These are phyloP conservation scores for Phoma sp. DNA, from an alignment of 2,329 filamentous ascomycete species.

Conservation along the genomic window DNA sequence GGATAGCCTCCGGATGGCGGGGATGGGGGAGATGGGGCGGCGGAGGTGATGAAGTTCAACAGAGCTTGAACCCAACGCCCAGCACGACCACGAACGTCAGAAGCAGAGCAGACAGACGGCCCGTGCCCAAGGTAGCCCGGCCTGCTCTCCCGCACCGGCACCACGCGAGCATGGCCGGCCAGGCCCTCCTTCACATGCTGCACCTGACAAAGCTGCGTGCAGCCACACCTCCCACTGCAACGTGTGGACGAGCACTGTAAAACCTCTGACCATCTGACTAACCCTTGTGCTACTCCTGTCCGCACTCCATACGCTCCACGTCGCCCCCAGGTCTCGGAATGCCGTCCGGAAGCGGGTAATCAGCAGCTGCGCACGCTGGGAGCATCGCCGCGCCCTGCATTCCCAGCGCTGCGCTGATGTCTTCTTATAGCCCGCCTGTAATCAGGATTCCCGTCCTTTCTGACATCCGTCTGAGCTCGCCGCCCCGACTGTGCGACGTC, in stretches of 20 bases:
- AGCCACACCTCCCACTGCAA: slow-evolving; percentile 1
- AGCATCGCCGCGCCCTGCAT: slow-evolving; percentile 6
- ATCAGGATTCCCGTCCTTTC: slow-evolving; percentile 5
- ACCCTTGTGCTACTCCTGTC: slow-evolving; percentile 6
- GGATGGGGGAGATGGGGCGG: slow-evolving; percentile 25
- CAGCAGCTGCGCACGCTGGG: slow-evolving; percentile 10
- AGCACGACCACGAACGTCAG: slow-evolving; percentile 2
- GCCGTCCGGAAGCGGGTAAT: slow-evolving; percentile 9
- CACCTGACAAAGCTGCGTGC: background rate
- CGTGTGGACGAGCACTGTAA: background rate
- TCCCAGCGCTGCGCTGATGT: background rate
- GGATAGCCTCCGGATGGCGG: slow-evolving; percentile 49
- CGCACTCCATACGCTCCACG: slow-evolving; percentile 15
- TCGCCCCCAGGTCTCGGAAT: slow-evolving; percentile 17
- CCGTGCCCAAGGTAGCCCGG: background rate
- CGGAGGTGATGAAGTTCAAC: slow-evolving; percentile 16
- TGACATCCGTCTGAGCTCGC: slow-evolving; percentile 17
- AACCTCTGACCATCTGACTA: slow-evolving; percentile 4
- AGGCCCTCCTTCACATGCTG: slow-evolving; percentile 9
- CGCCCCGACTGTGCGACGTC: slow-evolving; percentile 30
- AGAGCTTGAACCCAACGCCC: slow-evolving; percentile 11
- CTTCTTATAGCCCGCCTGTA: slow-evolving; percentile 8
- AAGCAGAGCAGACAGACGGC: too few relatives aligned
- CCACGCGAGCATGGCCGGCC: slow-evolving; percentile 1
- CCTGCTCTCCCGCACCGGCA: slow-evolving; percentile 5